Evolutionary conservation across 139 green algal species (phyloP), one percentile per base, ranked within the genome.

Genomic region (Chlorella sp.): DNA sequence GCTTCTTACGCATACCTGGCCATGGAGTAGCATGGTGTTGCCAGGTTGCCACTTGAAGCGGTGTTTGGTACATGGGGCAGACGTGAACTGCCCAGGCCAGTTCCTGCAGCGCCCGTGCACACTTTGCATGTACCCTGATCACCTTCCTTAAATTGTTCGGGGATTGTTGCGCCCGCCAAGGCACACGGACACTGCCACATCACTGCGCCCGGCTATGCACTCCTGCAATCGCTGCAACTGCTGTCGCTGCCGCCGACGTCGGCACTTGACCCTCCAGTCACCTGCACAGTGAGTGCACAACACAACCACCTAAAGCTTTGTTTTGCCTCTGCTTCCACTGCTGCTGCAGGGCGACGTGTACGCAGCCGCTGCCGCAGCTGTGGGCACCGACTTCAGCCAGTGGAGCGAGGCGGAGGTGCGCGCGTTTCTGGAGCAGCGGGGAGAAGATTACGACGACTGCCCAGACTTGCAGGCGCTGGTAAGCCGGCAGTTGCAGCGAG

Each of bases 401-500:
- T 97, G 95, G 95, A 95, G 89, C 24, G 91, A 95, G 26, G 83
- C 89, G 3, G 86, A 97, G 39, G 53, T 93, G 24, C 88, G 95
- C 88, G 87, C 80, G 0, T 98, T 98, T 78, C 87, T 98, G 61
- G 96, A 97, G 34, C 89, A 94, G 83, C 92, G 96, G 5, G 96
- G 96, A 1, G 96, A 97, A 42, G 96, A 98, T 85, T 96, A 90
- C 89, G 96, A 97, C 42, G 93, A 97, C 86, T 97, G 94, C 86
- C 34, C 39, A 0, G 93, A 71, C 75, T 91, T 93, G 22, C 83
- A 88, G 14, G 86, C 91, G 60, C 91, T 96, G 94, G 95, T 96
- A 34, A 76, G n/a, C n/a, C n/a, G n/a, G n/a, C n/a, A n/a, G n/a
- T n/a, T n/a, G n/a, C n/a, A n/a, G n/a, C n/a, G n/a, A n/a, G n/a